Conservation (phyloP, 176 grass and related monocot species). For the Lolium rigidum region DNA sequence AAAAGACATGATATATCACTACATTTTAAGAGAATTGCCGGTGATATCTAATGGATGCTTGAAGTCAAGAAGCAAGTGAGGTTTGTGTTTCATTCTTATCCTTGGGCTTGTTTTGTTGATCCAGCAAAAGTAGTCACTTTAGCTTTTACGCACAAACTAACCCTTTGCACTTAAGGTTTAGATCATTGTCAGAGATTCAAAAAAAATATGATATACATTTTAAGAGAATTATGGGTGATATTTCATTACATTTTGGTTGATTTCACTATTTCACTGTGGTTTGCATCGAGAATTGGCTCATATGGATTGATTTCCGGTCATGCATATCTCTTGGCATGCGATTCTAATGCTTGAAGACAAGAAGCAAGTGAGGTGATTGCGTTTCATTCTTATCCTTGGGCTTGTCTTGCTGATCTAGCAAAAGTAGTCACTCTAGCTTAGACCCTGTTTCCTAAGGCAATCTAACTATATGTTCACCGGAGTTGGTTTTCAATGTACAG, state of each 20-base stretch:
- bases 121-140: neutral
- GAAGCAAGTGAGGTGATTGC: neutral
- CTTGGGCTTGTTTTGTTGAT: constrained; percentile 19
- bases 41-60: neutral
- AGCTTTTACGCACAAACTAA: neutral
- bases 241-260: neutral
- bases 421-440: constrained; percentile 7
- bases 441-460: constrained; percentile 29
- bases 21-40: neutral
- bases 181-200: neutral
- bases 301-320: neutral
- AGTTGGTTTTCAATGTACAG: constrained; percentile 42
- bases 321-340: neutral
- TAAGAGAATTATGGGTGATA: neutral
- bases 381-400: constrained; percentile 40
- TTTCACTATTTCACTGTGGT: neutral
- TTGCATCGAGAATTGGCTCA: constrained; percentile 19
- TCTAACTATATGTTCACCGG: constrained; percentile 28
- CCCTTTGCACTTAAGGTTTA: neutral
- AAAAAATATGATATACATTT: neutral
- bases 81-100: constrained; percentile 32
- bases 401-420: constrained; percentile 5
- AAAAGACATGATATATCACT: neutral
- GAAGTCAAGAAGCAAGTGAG: constrained; percentile 39
- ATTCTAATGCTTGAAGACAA: constrained; percentile 43